phyloP scores from a whole-genome alignment of 192 early-diverging fungal species.

The Chytriomyces hyalinus region DNA sequence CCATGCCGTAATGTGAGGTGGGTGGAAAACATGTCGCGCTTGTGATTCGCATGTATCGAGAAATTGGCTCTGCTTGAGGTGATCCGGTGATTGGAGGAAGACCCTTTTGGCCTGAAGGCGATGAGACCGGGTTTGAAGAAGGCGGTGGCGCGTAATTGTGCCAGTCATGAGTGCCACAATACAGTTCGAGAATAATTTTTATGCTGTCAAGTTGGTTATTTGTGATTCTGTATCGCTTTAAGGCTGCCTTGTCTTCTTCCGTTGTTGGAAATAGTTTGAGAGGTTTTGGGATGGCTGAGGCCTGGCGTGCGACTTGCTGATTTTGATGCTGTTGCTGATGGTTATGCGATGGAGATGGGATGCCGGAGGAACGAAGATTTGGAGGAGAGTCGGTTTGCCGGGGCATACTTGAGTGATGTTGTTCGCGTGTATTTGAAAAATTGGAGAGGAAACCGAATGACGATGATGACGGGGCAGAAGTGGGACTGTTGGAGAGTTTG shows the following conservation, averaged over 20 bases:
- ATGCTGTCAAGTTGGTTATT: slow-evolving; percentile 21
- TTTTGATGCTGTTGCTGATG: no score
- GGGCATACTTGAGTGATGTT: no score
- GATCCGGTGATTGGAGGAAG: not conserved
- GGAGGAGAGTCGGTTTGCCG: not conserved
- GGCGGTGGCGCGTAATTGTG: slow-evolving; percentile 43
- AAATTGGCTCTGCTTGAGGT: not conserved
- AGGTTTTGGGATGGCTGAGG: not conserved
- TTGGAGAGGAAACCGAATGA: not conserved
- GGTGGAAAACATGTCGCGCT: slow-evolving; percentile 1
- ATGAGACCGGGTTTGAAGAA: not conserved
- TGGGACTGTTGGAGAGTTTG: not conserved
- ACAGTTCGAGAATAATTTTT: slow-evolving; percentile 29
- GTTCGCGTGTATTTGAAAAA: not conserved
- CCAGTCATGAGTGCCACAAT: slow-evolving; percentile 44
- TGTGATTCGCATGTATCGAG: slow-evolving; percentile 29
- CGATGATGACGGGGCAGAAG: not conserved
- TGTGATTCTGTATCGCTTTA: slow-evolving; percentile 34
- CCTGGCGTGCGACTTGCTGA: no score
- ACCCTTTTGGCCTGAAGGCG: not conserved
- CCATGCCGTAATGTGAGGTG: slow-evolving; percentile 38
- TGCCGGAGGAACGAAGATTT: not conserved
- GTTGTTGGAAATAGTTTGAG: slow-evolving; percentile 20
- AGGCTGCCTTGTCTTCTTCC: slow-evolving; percentile 36
- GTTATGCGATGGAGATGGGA: not conserved